Percentiles rank a stretch among this genome's conserved stretches.
Conservation (phyloP, 1,284 basidiomycete genomes). For the Sparassis latifolia region DNA sequence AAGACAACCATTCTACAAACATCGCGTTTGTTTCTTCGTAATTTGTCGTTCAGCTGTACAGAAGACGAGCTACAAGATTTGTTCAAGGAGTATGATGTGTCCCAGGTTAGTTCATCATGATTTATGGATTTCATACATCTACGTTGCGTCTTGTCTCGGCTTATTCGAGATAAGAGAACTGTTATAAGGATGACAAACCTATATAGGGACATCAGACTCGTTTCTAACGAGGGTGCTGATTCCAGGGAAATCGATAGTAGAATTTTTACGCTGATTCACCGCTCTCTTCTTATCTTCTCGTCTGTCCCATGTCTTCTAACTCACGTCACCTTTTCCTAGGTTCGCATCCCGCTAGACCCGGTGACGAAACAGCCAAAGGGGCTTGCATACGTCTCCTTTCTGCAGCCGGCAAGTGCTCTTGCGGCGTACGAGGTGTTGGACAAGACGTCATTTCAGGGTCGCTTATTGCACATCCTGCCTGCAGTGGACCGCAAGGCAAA, state of each 20-base stretch:
- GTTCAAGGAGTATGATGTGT: constrained; percentile 63
- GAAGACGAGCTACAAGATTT: constrained; percentile 66
- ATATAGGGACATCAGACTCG: constrained; percentile 43
- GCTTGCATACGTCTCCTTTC: constrained; percentile 80
- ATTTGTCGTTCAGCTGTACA: constrained; percentile 82
- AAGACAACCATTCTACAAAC: constrained; percentile 71
- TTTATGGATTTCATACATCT: neutral
- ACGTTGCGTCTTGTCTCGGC: neutral
- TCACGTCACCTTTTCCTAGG: constrained; percentile 33
- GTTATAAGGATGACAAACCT: constrained; percentile 31
- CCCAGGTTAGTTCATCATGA: constrained; percentile 49
- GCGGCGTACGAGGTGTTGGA: constrained; percentile 78
- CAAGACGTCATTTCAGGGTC: constrained; percentile 86
- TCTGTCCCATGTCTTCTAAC: neutral
- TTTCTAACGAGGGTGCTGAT: constrained; percentile 46
- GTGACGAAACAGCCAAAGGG: constrained; percentile 72
- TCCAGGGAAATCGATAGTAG: constrained; percentile 54
- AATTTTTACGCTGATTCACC: constrained; percentile 28
- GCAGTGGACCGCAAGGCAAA: constrained; percentile 63
- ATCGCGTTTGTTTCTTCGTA: constrained; percentile 85
- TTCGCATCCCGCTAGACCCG: constrained; percentile 78
- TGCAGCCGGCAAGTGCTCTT: constrained; percentile 59
- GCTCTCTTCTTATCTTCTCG: constrained; percentile 6
- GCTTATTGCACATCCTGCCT: constrained; percentile 85
- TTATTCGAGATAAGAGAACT: neutral